Conservation (phyloP, 495 filamentous ascomycete species). For the Lophiostoma macrostomum region DNA sequence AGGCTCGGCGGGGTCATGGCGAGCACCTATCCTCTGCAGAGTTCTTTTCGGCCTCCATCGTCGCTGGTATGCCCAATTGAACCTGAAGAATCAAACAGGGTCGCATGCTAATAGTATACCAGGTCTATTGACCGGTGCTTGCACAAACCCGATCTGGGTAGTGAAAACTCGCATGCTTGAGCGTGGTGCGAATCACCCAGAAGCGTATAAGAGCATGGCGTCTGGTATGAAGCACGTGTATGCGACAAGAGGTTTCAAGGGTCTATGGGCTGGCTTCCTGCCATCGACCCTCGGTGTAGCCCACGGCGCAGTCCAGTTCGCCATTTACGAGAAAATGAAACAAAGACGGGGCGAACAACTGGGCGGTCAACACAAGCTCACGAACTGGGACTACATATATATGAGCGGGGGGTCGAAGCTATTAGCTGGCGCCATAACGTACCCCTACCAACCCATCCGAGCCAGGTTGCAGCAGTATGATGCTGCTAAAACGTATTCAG, state of each 20-base stretch:
- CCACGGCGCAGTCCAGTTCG: constrained; percentile 94
- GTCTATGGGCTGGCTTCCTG: constrained; percentile 80
- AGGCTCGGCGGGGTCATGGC: constrained; percentile 22
- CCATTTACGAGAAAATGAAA: constrained; percentile 89
- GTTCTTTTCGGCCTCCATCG: constrained; percentile 77
- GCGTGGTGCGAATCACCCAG: constrained; percentile 64
- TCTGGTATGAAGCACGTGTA: constrained; percentile 65
- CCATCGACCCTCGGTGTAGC: constrained; percentile 86
- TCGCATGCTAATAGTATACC: constrained; percentile 10
- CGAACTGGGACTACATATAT: constrained; percentile 71
- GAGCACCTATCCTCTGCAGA: constrained; percentile 62
- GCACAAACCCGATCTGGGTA: constrained; percentile 98
- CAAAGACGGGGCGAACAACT: constrained; percentile 46
- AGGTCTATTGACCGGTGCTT: constrained; percentile 67
- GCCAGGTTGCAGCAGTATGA: constrained; percentile 86
- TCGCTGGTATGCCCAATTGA: constrained; percentile 55
- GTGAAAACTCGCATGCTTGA: constrained; percentile 97
- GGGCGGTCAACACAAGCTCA: constrained; percentile 49
- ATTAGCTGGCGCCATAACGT: constrained; percentile 80
- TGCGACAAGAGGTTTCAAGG: constrained; percentile 63
- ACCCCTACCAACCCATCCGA: constrained; percentile 90
- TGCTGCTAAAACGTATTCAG: constrained; percentile 64
- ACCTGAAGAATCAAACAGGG: background rate
- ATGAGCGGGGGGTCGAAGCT: constrained; percentile 81
- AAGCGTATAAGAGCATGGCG: constrained; percentile 76